These are phyloP conservation scores for Arctium lappa DNA, from an alignment of 129 eudicot genomes.

Conservation along the genomic window DNA sequence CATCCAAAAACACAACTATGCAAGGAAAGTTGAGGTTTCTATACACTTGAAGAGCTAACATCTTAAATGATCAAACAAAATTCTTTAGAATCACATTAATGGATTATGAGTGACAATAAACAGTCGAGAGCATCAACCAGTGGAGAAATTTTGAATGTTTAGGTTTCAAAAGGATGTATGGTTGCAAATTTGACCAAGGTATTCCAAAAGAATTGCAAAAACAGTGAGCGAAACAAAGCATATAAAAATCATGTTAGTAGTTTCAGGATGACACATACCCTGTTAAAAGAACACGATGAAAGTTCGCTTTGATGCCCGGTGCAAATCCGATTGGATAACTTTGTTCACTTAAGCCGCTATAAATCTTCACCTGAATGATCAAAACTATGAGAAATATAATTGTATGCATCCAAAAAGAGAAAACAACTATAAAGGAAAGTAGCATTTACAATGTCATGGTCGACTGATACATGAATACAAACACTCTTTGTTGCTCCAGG, in stretches of 20 bases:
- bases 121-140: too few species aligned
- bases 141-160: too few species aligned
- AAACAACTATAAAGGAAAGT: background rate
- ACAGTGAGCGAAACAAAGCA: background rate
- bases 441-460: conserved; percentile 42
- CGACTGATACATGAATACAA: conserved; percentile 66
- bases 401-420: background rate
- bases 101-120: too few species aligned
- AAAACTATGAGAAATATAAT: conserved; percentile 4
- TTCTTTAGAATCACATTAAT: too few species aligned
- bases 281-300: conserved; percentile 60
- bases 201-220: background rate
- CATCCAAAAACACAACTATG: too few species aligned
- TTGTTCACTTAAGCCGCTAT: conserved; percentile 39
- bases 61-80: too few species aligned
- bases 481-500: conserved; percentile 25
- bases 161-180: background rate
- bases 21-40: too few species aligned
- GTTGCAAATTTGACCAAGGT: background rate
- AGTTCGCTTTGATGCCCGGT: conserved; percentile 60
- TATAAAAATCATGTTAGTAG: background rate
- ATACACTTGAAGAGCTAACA: too few species aligned
- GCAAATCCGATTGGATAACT: conserved; percentile 73
- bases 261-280: conserved; percentile 39
- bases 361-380: conserved; percentile 59